Evolutionary conservation across 345 rosid species (phyloP), one percentile per base, ranked within the genome.

Genomic region (Dipteronia dyeriana): DNA sequence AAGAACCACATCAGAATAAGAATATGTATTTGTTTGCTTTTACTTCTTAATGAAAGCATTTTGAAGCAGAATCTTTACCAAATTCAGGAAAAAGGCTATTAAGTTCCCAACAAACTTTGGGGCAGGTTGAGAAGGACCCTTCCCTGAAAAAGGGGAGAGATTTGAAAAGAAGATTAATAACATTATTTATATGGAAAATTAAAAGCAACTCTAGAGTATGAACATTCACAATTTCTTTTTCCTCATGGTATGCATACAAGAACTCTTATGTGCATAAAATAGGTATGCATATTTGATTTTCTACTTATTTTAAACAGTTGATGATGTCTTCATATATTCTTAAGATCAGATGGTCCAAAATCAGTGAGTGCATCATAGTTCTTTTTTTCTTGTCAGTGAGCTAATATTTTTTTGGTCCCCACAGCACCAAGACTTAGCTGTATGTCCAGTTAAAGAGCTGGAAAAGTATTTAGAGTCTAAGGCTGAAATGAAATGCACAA

Each of bases 101-200:
- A 95, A 67, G 85, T 90, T 91, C 41, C 99, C 98, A 45, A 93
- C 83, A 76, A 95, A 91, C 77, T 80, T 79, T 23, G 98, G 98
- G 12, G 92, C 96, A 45, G 99, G 98, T 80, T 93, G 87, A 81
- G 96, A 70, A 85, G 99, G 99, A 68, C 98, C 99, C 84, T 75
- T 87, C 57, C 99, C 98, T 92, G 88, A 74, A 65, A 74, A 76
- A 60, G 57, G 62, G 49, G 26, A 47, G 66, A 75, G 51, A 41
- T 47, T 60, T 53, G 1, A 75, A 34, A 22, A 71, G 49, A 71
- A 38, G 45, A 56, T 10, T 19, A 68, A 22, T 2, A 19, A 38
- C 29, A 64, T 12, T 8, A 19, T 26, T 26, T 20, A 20, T 13
- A 7, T 26, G 57, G 16, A 53, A 74, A 47, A 47, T 8, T 63